Evolutionary conservation across 73 alveolate species (phyloP).

Genomic region (Uronychia binucleata): DNA sequence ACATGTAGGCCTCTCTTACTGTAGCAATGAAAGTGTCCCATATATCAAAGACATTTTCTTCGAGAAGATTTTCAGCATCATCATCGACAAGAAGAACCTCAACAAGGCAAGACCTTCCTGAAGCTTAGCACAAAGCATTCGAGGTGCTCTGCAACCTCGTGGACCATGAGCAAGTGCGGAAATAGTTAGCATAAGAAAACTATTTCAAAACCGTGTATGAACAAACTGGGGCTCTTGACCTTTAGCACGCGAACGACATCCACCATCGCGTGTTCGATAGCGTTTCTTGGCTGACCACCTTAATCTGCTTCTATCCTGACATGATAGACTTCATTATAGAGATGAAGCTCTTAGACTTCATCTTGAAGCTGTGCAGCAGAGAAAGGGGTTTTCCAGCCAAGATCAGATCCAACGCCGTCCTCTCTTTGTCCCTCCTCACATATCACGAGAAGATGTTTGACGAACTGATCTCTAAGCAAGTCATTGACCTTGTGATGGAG

Average conservation of each 20-base stretch:
- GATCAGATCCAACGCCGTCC: slow-evolving; percentile 1
- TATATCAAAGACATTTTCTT: slow-evolving; percentile 48
- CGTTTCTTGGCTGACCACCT: slow-evolving; percentile 60
- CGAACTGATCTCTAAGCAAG: neutral
- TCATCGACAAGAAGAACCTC: slow-evolving; percentile 47
- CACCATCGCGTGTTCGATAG: slow-evolving; percentile 46
- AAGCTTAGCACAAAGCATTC: slow-evolving; percentile 37
- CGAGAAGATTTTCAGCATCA: slow-evolving; percentile 37
- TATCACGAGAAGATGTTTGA: neutral
- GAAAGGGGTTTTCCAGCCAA: neutral
- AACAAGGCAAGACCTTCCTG: too few relatives aligned
- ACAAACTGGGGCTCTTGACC: slow-evolving; percentile 1
- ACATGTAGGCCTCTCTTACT: slow-evolving; percentile 1
- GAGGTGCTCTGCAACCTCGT: slow-evolving; percentile 56
- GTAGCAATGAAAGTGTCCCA: slow-evolving; percentile 21
- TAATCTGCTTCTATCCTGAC: slow-evolving; percentile 62
- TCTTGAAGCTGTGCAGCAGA: slow-evolving; percentile 35
- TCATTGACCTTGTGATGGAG: neutral
- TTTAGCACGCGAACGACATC: slow-evolving; percentile 14
- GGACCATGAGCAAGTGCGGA: slow-evolving; percentile 23
- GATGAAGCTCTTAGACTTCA: slow-evolving; percentile 46
- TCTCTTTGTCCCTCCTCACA: neutral
- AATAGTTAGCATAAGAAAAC: slow-evolving; percentile 31
- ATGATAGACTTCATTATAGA: slow-evolving; percentile 53
- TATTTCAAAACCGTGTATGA: slow-evolving; percentile 52